Conservation (phyloP, 345 rosid genomes). For the Rhodomyrtus tomentosa region DNA sequence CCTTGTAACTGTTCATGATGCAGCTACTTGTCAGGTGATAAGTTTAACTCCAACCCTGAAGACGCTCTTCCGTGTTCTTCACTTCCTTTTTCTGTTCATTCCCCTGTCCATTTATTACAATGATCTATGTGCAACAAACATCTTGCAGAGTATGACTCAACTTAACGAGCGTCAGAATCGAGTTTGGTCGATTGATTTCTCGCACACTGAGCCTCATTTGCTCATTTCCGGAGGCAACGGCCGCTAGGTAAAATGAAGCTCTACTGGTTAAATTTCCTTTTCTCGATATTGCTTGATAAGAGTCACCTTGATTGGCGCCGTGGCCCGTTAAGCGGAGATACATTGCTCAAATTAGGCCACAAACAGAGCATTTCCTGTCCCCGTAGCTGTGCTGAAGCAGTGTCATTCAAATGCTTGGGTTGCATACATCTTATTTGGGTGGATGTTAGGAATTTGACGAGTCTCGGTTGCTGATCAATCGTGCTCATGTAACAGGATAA, state of each 20-base stretch:
- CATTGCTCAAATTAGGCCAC: background rate
- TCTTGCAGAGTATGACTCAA: constrained; percentile 45
- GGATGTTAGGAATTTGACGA: background rate
- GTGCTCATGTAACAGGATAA: constrained; percentile 34
- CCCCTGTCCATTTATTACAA: background rate
- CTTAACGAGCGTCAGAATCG: constrained; percentile 57
- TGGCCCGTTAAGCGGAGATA: background rate
- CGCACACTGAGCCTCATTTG: constrained; percentile 44
- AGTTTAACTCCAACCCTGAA: background rate
- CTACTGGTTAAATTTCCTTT: background rate
- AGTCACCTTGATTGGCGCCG: background rate
- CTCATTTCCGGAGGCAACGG: constrained; percentile 62
- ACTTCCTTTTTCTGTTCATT: background rate
- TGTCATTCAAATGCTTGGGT: background rate
- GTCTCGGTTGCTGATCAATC: background rate
- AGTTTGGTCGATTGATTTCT: constrained; percentile 68
- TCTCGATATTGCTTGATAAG: background rate
- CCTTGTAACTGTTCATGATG: constrained; percentile 50
- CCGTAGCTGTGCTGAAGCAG: background rate
- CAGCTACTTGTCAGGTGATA: constrained; percentile 39
- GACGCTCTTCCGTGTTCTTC: background rate
- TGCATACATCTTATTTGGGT: background rate
- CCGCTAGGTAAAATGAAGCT: constrained; percentile 29
- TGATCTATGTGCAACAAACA: background rate
- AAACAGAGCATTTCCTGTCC: background rate